phyloP scores from a whole-genome alignment of 805 yeast species.

The Candida methanosorbosa region DNA sequence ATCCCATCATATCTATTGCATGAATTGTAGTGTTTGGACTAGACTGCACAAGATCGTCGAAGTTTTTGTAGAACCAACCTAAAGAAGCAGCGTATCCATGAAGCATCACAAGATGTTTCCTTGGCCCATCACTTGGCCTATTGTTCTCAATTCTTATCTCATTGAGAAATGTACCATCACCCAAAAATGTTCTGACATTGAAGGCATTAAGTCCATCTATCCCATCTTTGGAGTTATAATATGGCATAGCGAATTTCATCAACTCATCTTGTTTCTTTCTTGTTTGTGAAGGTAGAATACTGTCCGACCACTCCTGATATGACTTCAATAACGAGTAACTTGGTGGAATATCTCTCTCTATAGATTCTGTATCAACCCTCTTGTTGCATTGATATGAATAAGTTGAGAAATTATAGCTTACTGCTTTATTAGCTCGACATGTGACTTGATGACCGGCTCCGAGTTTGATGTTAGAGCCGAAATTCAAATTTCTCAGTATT shows the following conservation, averaged over 20 bases:
- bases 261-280: slow-evolving; percentile 1
- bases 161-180: slow-evolving; percentile 11
- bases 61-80: slow-evolving; percentile 49
- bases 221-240: background rate
- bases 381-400: too few species aligned
- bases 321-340: background rate
- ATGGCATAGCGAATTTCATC: background rate
- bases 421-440: too few species aligned
- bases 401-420: too few species aligned
- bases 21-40: slow-evolving; percentile 21
- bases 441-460: too few species aligned
- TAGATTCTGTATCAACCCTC: too few species aligned
- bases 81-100: slow-evolving; percentile 52
- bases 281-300: background rate
- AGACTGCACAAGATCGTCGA: slow-evolving; percentile 31
- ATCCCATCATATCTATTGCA: slow-evolving; percentile 42
- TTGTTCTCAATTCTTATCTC: slow-evolving; percentile 18
- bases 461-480: too few species aligned
- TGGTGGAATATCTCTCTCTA: background rate
- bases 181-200: background rate
- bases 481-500: too few species aligned
- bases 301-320: background rate
- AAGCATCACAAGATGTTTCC: slow-evolving; percentile 36
- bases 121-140: background rate
- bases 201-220: background rate